Evolutionary conservation across 139 green algal species (phyloP).

Genomic region (Astrephomene gubernaculifera): DNA sequence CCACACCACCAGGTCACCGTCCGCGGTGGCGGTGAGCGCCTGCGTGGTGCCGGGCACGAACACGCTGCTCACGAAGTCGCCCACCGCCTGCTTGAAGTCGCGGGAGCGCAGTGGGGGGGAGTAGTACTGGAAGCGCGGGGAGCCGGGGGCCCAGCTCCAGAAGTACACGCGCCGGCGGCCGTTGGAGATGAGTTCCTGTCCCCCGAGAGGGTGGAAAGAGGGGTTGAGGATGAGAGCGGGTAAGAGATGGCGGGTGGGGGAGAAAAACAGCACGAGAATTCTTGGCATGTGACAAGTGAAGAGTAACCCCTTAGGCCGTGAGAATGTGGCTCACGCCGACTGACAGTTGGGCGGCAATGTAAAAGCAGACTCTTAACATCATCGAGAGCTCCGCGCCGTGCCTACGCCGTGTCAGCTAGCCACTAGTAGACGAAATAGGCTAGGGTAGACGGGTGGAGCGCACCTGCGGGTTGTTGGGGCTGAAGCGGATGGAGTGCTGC

Average conservation of each 20-base stretch:
- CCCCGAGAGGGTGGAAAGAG: too few species aligned
- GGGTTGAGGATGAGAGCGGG: too few species aligned
- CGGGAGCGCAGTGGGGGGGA: constrained; percentile 66
- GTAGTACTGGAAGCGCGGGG: constrained; percentile 70
- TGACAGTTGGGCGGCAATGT: too few species aligned
- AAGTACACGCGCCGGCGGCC: constrained; percentile 75
- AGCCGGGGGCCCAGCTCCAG: constrained; percentile 56
- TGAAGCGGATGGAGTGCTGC: constrained; percentile 71
- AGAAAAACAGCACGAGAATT: background rate
- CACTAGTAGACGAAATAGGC: too few species aligned
- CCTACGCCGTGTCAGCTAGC: too few species aligned
- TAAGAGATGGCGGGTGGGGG: background rate
- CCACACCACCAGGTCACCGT: constrained; percentile 87
- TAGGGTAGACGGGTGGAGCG: too few species aligned
- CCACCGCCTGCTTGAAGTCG: constrained; percentile 81
- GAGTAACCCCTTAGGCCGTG: too few species aligned
- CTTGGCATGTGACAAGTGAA: too few species aligned
- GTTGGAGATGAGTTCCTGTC: constrained; percentile 79
- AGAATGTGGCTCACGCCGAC: too few species aligned
- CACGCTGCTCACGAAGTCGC: constrained; percentile 68
- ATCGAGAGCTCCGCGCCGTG: too few species aligned
- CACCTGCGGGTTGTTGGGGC: constrained; percentile 60
- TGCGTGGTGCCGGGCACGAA: constrained; percentile 73
- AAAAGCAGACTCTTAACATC: too few species aligned
- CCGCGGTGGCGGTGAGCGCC: constrained; percentile 65